Conservation (phyloP, 2,329 filamentous ascomycete genomes). For the Botrytis galanthina region DNA sequence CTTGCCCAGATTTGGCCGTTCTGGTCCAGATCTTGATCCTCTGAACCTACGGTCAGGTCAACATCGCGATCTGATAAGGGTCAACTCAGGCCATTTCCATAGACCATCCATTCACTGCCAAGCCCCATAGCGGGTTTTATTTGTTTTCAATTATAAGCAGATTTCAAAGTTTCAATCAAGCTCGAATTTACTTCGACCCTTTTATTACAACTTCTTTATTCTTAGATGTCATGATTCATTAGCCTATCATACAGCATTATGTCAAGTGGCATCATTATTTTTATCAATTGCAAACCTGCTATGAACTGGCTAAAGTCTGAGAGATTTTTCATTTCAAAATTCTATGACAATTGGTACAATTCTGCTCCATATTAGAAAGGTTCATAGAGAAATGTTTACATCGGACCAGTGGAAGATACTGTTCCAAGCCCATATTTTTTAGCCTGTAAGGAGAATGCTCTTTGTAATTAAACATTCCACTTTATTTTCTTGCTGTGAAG, state of each 20-base stretch:
- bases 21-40: not conserved
- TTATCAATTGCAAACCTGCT: not conserved
- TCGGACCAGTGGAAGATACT: not conserved
- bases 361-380: not conserved
- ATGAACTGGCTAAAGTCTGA: not conserved
- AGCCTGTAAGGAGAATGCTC: too few species aligned
- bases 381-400: not conserved
- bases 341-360: not conserved
- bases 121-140: fast-evolving
- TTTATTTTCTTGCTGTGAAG: not conserved
- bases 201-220: not conserved
- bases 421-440: not conserved
- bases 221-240: not conserved
- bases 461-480: not conserved
- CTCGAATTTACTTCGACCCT: not conserved
- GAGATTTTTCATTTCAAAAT: too few species aligned
- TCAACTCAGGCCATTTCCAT: not conserved
- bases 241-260: not conserved
- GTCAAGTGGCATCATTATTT: not conserved
- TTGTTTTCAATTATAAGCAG: too few species aligned
- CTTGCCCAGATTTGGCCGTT: too few species aligned
- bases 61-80: not conserved
- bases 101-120: not conserved
- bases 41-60: not conserved
- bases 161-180: not conserved